phyloP scores from a whole-genome alignment of 768 basidiomycete genomes.

The Amanita pallidorosea region DNA sequence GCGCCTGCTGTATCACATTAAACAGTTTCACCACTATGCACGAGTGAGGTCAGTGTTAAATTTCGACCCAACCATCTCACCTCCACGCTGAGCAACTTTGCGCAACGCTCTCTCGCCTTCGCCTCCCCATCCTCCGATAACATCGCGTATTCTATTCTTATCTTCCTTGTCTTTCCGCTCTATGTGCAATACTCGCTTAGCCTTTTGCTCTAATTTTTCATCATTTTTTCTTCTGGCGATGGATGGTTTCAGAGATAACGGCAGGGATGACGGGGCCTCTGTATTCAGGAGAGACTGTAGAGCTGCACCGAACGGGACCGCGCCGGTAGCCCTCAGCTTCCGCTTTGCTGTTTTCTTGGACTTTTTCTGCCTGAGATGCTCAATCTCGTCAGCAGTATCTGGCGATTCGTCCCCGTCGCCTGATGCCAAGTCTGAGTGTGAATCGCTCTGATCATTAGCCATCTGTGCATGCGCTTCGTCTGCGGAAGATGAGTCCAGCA shows the following conservation, averaged over 20 bases:
- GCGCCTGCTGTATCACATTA: slow-evolving; percentile 79
- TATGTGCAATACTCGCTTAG: slow-evolving; percentile 58
- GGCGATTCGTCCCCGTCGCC: slow-evolving; percentile 18
- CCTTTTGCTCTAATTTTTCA: slow-evolving; percentile 63
- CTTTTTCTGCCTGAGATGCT: slow-evolving; percentile 41
- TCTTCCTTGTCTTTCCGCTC: slow-evolving; percentile 72
- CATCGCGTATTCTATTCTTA: slow-evolving; percentile 51
- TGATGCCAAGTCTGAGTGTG: slow-evolving; percentile 12
- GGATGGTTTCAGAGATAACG: slow-evolving; percentile 74
- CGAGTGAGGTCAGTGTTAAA: not conserved
- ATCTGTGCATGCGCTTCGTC: slow-evolving; percentile 15
- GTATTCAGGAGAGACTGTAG: slow-evolving; percentile 66
- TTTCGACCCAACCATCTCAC: slow-evolving; percentile 26
- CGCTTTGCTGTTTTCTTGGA: slow-evolving; percentile 76
- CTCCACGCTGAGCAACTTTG: slow-evolving; percentile 82
- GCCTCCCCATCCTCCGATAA: slow-evolving; percentile 84
- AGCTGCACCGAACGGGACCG: slow-evolving; percentile 64
- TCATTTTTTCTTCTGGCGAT: slow-evolving; percentile 58
- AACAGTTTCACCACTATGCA: slow-evolving; percentile 70
- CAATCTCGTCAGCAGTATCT: slow-evolving; percentile 60
- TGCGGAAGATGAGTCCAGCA: slow-evolving; percentile 13
- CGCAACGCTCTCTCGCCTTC: slow-evolving; percentile 66
- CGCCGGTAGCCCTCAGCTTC: slow-evolving; percentile 70
- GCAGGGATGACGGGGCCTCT: slow-evolving; percentile 55
- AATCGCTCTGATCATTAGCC: slow-evolving; percentile 10